Percentiles rank a stretch among this genome's conserved stretches.
Evolutionary conservation across 2,329 filamentous ascomycete genomes (phyloP).

Genomic region (Colletotrichum neosansevieriae): DNA sequence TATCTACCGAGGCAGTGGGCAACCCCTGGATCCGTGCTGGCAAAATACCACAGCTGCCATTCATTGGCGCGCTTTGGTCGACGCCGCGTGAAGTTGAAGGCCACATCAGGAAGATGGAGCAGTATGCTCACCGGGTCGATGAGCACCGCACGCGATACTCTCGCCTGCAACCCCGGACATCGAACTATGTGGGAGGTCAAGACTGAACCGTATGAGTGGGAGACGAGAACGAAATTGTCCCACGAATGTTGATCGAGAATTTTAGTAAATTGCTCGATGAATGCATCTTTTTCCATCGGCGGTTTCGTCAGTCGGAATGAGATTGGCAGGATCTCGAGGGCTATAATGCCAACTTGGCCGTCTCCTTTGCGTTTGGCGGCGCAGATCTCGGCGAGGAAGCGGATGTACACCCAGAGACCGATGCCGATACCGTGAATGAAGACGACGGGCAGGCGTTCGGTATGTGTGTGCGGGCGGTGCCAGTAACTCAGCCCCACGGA

Average conservation of each 20-base stretch:
- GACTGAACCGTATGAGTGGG: slow-evolving; percentile 72
- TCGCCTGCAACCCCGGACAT: slow-evolving; percentile 58
- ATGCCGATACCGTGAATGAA: slow-evolving; percentile 80
- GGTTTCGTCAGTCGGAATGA: slow-evolving; percentile 71
- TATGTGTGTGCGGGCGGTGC: slow-evolving; percentile 71
- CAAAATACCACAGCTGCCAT: slow-evolving; percentile 78
- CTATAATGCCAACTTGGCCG: slow-evolving; percentile 71
- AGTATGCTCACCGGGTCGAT: slow-evolving; percentile 75
- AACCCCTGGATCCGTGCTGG: slow-evolving; percentile 74
- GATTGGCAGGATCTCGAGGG: slow-evolving; percentile 74
- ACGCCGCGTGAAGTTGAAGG: slow-evolving; percentile 76
- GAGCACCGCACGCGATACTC: slow-evolving; percentile 62
- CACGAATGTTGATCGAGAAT: slow-evolving; percentile 71
- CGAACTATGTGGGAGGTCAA: slow-evolving; percentile 72
- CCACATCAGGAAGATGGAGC: slow-evolving; percentile 76
- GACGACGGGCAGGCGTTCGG: slow-evolving; percentile 67
- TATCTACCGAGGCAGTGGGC: slow-evolving; percentile 72
- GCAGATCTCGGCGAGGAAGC: slow-evolving; percentile 67
- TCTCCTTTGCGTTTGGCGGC: slow-evolving; percentile 28
- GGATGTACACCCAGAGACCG: slow-evolving; percentile 72
- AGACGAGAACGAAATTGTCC: slow-evolving; percentile 69
- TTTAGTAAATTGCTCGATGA: slow-evolving; percentile 65
- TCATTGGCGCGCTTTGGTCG: slow-evolving; percentile 71
- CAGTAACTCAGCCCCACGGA: slow-evolving; percentile 72
- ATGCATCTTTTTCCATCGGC: slow-evolving; percentile 63